These are phyloP conservation scores for Thalia dealbata DNA, from an alignment of 176 grass and related monocot species.

Conservation along the genomic window DNA sequence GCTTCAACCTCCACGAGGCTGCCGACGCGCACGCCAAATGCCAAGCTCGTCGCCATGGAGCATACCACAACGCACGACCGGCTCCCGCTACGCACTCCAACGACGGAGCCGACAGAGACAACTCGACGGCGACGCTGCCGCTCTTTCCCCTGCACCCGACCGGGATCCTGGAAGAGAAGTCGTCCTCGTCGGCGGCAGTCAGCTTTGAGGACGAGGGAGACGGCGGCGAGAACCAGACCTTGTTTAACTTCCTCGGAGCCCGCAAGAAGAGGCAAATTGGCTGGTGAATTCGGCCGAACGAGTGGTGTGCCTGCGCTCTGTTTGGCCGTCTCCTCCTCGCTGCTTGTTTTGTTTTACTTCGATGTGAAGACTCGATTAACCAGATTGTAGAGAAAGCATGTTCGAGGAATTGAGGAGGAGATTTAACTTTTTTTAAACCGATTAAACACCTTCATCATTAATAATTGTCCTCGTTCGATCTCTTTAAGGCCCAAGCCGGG, in stretches of 20 bases:
- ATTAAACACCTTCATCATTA: no score
- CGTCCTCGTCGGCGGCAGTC: no score
- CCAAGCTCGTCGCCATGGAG: neutral
- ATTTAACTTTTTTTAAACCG: no score
- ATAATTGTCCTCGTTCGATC: no score
- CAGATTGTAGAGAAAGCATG: no score
- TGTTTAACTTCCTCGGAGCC: conserved; percentile 36
- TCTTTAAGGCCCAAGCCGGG: no score
- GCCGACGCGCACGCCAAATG: neutral
- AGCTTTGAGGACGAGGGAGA: neutral
- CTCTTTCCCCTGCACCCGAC: conserved; percentile 47
- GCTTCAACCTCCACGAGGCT: neutral
- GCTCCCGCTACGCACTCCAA: neutral
- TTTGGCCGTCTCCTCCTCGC: no score
- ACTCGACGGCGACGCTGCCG: conserved; percentile 21
- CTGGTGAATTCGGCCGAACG: neutral
- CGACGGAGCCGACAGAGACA: neutral
- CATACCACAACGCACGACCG: neutral
- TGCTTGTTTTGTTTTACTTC: no score
- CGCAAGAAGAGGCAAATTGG: neutral
- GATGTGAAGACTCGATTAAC: no score
- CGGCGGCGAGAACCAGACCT: neutral
- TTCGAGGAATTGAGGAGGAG: no score
- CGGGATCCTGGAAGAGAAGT: conserved; percentile 15
- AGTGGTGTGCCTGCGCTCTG: no score